Evolutionary conservation across 2,329 filamentous ascomycete genomes (phyloP).

Genomic region (Colletotrichum graminicola): DNA sequence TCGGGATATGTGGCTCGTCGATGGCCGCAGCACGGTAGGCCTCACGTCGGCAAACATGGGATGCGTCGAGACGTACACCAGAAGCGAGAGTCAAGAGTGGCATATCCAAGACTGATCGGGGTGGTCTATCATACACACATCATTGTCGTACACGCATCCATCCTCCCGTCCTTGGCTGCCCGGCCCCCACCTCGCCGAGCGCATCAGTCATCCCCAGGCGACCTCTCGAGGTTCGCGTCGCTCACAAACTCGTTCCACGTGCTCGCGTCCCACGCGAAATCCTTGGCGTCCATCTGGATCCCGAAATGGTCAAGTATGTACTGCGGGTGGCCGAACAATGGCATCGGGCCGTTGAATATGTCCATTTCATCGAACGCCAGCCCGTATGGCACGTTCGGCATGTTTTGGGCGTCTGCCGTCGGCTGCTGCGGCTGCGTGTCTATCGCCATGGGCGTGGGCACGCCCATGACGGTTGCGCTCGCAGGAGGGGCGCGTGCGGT

Average conservation of each 20-base stretch:
- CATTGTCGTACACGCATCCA: neutral
- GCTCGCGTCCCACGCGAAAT: slow-evolving; percentile 50
- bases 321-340: slow-evolving; percentile 44
- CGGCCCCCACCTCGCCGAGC: neutral
- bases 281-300: slow-evolving; percentile 41
- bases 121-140: neutral
- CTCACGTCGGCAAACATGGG: neutral
- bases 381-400: slow-evolving; percentile 1
- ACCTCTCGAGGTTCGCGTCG: slow-evolving; percentile 54
- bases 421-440: slow-evolving; percentile 1
- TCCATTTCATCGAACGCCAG: slow-evolving; percentile 12
- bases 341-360: slow-evolving; percentile 24
- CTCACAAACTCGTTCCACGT: slow-evolving; percentile 60
- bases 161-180: neutral
- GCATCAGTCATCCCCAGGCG: slow-evolving; percentile 45
- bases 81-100: neutral
- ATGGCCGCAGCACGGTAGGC: neutral
- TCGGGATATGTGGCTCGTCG: neutral
- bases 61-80: neutral
- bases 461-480: neutral
- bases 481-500: neutral
- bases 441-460: slow-evolving; percentile 15
- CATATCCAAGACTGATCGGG: slow-evolving; percentile 20
- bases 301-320: slow-evolving; percentile 44
- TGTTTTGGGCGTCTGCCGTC: neutral